Percentiles rank a stretch among this genome's conserved stretches.
These are phyloP conservation scores for Lasiodiplodia citricola DNA, from an alignment of 2,329 filamentous ascomycete species.

Conservation along the genomic window DNA sequence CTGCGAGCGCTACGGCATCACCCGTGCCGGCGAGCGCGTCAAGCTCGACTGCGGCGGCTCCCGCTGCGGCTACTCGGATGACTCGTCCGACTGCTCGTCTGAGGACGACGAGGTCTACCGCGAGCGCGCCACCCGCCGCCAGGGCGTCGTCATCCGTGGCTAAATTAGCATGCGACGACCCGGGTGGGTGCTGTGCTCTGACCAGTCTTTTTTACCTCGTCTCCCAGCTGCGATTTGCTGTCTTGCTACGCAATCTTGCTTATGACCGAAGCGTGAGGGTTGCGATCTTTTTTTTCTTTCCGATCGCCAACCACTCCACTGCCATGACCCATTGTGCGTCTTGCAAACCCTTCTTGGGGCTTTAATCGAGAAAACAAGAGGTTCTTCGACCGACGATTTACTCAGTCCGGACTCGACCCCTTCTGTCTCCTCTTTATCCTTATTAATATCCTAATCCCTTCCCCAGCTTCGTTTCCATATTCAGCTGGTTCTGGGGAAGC, in stretches of 20 bases:
- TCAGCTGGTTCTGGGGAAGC: constrained; percentile 24
- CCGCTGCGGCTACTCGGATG: constrained; percentile 82
- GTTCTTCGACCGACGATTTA: constrained; percentile 20
- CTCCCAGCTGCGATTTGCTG: constrained; percentile 16
- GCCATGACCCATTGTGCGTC: constrained; percentile 18
- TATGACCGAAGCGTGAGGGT: constrained; percentile 9
- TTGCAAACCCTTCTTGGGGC: background rate
- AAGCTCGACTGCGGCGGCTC: constrained; percentile 94
- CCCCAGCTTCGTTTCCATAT: constrained; percentile 20
- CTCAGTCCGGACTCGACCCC: background rate
- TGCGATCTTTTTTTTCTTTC: background rate
- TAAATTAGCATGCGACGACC: constrained; percentile 28
- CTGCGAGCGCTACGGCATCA: constrained; percentile 97
- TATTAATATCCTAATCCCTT: constrained; percentile 13
- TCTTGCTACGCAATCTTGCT: constrained; percentile 5
- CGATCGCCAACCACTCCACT: constrained; percentile 7
- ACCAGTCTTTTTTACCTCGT: background rate
- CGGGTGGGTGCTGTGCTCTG: constrained; percentile 7
- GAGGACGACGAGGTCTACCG: constrained; percentile 69
- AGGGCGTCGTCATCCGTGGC: constrained; percentile 52
- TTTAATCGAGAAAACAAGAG: constrained; percentile 14
- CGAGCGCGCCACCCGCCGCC: constrained; percentile 53
- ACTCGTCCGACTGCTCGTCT: constrained; percentile 71
- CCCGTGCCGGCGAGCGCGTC: constrained; percentile 87
- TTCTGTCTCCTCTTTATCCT: background rate